phyloP scores from a whole-genome alignment of 108 stramenopile species.

The Stephanodiscus triporus region DNA sequence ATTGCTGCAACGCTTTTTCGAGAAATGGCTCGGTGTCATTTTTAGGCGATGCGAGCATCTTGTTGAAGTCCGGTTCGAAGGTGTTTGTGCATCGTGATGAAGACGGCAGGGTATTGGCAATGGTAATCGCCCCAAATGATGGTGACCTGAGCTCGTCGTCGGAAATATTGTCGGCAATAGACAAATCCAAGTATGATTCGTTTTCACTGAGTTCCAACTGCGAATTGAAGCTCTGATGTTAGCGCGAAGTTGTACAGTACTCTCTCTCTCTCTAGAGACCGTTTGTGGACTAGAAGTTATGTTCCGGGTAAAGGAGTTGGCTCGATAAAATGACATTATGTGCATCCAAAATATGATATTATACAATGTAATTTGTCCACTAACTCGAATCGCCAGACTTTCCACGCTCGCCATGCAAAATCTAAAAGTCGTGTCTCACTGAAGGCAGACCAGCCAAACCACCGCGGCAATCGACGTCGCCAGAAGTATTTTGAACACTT shows the following conservation, averaged over 20 bases:
- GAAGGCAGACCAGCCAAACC: slow-evolving; percentile 45
- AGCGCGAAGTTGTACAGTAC: not conserved
- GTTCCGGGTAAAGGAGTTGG: too few relatives aligned
- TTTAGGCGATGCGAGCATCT: slow-evolving; percentile 23
- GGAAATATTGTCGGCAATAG: slow-evolving; percentile 4
- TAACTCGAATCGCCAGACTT: too few relatives aligned
- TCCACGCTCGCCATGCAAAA: not conserved
- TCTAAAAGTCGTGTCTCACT: slow-evolving; percentile 7
- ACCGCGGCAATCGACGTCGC: slow-evolving; percentile 46
- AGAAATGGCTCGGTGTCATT: slow-evolving; percentile 1
- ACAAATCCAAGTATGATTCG: not conserved
- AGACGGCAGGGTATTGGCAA: slow-evolving; percentile 12
- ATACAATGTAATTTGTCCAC: too few relatives aligned
- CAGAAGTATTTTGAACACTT: slow-evolving; percentile 44
- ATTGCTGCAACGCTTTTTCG: not conserved
- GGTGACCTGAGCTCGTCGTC: not conserved
- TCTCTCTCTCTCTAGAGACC: not conserved
- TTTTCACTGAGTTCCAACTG: slow-evolving; percentile 10
- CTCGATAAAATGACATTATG: too few relatives aligned
- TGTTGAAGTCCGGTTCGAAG: slow-evolving; percentile 16
- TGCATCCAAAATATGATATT: too few relatives aligned
- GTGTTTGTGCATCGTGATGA: slow-evolving; percentile 17
- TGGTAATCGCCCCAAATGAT: not conserved
- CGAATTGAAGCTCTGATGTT: not conserved
- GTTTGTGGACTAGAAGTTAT: too few relatives aligned